Evolutionary conservation across 2,329 filamentous ascomycete genomes (phyloP).

Genomic region (Sporothrix mexicana): DNA sequence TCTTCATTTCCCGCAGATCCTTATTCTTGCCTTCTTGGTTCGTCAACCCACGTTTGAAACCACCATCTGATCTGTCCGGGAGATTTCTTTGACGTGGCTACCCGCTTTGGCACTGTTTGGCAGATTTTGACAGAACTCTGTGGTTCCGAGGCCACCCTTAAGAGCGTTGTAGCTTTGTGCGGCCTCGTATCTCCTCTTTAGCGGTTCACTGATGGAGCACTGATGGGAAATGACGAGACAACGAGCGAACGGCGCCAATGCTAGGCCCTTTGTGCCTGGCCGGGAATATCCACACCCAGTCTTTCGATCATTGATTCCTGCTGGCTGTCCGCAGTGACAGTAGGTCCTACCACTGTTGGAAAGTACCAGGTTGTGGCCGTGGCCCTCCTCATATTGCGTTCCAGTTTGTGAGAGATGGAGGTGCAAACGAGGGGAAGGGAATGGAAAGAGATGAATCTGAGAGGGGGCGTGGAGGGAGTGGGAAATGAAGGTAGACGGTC

Average conservation of each 20-base stretch:
- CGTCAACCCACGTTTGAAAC: not conserved
- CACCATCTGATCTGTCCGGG: not conserved
- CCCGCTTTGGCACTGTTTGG: not conserved
- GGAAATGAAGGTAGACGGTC: not conserved
- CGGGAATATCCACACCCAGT: no score
- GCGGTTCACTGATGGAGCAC: not conserved
- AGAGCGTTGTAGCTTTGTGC: not conserved
- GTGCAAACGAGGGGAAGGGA: not conserved
- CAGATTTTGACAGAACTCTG: not conserved
- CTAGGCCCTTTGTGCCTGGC: not conserved
- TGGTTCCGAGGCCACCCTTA: not conserved
- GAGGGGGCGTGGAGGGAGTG: not conserved
- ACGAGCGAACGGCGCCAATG: not conserved
- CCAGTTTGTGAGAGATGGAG: not conserved
- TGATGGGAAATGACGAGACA: no score
- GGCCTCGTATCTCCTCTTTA: not conserved
- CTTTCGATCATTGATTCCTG: not conserved
- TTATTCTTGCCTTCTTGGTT: not conserved
- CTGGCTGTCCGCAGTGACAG: not conserved
- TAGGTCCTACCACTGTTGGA: not conserved
- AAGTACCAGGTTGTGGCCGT: constrained; percentile 2
- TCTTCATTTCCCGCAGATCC: constrained; percentile 13
- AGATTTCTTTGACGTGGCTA: not conserved
- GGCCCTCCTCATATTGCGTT: not conserved
- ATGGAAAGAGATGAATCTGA: not conserved